Percentiles rank a stretch among this genome's conserved stretches.
These are phyloP conservation scores for Penicillium odoratum DNA, from an alignment of 495 filamentous ascomycete genomes.

Conservation along the genomic window DNA sequence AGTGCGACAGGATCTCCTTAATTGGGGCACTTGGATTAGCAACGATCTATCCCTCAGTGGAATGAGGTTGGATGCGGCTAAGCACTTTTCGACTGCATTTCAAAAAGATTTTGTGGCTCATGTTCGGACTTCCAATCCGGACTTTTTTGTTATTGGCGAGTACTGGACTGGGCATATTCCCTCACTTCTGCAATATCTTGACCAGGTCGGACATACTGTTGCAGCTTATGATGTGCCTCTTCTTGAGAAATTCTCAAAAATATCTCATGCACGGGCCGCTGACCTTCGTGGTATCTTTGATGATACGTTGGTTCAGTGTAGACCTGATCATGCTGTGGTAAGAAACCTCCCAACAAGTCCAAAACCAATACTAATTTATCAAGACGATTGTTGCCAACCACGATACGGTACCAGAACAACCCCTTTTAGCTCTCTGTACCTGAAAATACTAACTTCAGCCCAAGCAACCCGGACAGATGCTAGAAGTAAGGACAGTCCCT, in stretches of 20 bases:
- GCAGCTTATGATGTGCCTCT: constrained; percentile 69
- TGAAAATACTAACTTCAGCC: constrained; percentile 1
- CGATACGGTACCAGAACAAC: constrained; percentile 33
- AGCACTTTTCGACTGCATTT: constrained; percentile 69
- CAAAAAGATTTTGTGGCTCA: constrained; percentile 58
- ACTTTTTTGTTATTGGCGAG: constrained; percentile 71
- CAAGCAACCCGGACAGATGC: constrained; percentile 60
- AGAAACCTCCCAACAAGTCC: constrained; percentile 14
- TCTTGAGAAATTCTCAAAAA: constrained; percentile 60
- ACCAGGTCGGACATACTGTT: constrained; percentile 57
- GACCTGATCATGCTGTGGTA: constrained; percentile 65
- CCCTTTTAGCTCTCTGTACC: neutral
- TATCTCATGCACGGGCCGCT: constrained; percentile 49
- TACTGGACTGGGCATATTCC: constrained; percentile 65
- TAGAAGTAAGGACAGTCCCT: constrained; percentile 43
- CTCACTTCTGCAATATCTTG: constrained; percentile 57
- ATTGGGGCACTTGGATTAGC: constrained; percentile 68
- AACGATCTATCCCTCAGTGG: constrained; percentile 59
- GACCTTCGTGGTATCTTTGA: constrained; percentile 65
- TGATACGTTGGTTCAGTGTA: constrained; percentile 54
- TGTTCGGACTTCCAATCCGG: constrained; percentile 47
- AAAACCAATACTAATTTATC: neutral
- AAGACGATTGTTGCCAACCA: constrained; percentile 47
- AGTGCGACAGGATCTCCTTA: constrained; percentile 60
- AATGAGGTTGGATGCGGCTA: constrained; percentile 73